Evolutionary conservation across 2,329 filamentous ascomycete genomes (phyloP).

Genomic region (Chrysosporium keratinophilum): DNA sequence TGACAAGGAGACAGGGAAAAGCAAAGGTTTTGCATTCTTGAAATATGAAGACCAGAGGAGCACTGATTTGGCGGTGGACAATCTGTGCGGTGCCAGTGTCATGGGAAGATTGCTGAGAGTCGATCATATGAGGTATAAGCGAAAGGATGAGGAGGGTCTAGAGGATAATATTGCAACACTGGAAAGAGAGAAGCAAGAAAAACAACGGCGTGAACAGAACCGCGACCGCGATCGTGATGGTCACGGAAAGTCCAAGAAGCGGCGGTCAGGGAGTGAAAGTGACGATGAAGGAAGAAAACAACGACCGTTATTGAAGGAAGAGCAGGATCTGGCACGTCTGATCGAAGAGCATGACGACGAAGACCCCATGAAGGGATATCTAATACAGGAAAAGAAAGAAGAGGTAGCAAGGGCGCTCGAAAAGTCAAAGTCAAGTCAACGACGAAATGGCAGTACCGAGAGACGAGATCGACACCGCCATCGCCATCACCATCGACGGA

Average conservation of each 20-base stretch:
- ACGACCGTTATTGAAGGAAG: conserved; percentile 65
- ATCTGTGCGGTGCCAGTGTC: conserved; percentile 76
- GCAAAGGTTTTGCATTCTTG: conserved; percentile 85
- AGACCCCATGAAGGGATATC: conserved; percentile 89
- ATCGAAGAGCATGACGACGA: conserved; percentile 81
- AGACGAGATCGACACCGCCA: conserved; percentile 36
- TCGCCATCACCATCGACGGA: conserved; percentile 36
- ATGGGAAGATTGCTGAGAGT: conserved; percentile 72
- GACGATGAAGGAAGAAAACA: conserved; percentile 38
- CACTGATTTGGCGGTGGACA: conserved; percentile 91
- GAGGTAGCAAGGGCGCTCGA: conserved; percentile 64
- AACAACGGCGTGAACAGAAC: conserved; percentile 25
- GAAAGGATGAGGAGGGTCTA: conserved; percentile 58
- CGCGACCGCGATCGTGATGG: conserved; percentile 1
- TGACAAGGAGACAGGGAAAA: conserved; percentile 94
- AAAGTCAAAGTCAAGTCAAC: conserved; percentile 30
- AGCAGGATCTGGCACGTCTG: conserved; percentile 64
- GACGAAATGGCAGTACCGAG: conserved; percentile 28
- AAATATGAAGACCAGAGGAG: conserved; percentile 98
- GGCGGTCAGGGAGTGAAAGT: conserved; percentile 33
- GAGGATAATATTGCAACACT: conserved; percentile 40
- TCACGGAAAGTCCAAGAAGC: conserved; percentile 18
- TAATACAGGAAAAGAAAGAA: conserved; percentile 84
- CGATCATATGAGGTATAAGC: conserved; percentile 87
- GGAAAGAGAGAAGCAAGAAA: conserved; percentile 40